A percentile compares a stretch with the other conserved stretches of the same genome.
Evolutionary conservation across 768 basidiomycete species (phyloP).

Genomic region (Tephrocybe sp.): DNA sequence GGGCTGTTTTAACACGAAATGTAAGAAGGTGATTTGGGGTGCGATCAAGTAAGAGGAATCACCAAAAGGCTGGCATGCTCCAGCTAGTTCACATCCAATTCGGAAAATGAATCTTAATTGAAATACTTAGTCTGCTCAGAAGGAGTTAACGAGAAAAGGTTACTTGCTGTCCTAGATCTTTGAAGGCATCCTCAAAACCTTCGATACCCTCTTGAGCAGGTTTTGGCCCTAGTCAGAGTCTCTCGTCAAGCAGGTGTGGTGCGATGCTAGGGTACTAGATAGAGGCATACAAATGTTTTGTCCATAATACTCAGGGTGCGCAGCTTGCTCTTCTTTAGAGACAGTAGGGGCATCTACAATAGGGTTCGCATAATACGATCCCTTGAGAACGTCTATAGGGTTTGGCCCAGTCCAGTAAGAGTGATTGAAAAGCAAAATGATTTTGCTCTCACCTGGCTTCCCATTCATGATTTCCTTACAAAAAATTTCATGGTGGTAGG

Average conservation of each 20-base stretch:
- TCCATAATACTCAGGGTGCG: conserved; percentile 84
- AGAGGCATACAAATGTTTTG: conserved; percentile 75
- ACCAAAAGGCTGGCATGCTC: conserved; percentile 93
- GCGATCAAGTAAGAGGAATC: background rate
- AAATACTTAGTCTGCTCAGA: background rate
- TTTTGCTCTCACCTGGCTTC: conserved; percentile 60
- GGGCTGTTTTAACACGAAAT: conserved; percentile 46
- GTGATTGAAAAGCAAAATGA: background rate
- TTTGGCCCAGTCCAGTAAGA: too few species aligned
- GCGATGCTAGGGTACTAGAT: background rate
- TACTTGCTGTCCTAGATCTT: conserved; percentile 69
- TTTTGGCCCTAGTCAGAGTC: conserved; percentile 54
- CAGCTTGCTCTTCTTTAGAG: conserved; percentile 46
- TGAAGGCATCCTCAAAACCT: conserved; percentile 88
- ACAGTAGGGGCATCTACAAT: conserved; percentile 67
- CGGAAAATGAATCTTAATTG: conserved; percentile 69
- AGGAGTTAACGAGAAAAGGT: background rate
- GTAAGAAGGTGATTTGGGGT: background rate
- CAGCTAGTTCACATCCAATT: conserved; percentile 79
- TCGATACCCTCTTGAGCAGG: conserved; percentile 58
- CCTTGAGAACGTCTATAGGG: conserved; percentile 87
- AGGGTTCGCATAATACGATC: conserved; percentile 93
- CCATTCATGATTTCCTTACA: conserved; percentile 94
- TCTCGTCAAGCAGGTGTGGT: background rate
- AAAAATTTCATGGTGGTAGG: background rate